These are phyloP conservation scores for Flueggea neowawraea DNA, from an alignment of 441 rosid species.

Conservation along the genomic window DNA sequence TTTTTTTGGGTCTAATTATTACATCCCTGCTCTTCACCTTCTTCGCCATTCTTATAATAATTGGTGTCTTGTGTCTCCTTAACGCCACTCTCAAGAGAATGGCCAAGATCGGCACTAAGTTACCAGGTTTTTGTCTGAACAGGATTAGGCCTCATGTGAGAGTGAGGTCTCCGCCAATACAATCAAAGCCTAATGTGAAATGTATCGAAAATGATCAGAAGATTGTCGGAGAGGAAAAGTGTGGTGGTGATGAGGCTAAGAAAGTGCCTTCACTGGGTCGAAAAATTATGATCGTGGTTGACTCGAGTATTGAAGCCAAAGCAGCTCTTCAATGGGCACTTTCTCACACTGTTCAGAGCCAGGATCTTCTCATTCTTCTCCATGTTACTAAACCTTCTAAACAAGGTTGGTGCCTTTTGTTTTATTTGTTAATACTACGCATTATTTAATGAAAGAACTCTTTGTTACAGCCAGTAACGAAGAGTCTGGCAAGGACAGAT, in stretches of 20 bases:
- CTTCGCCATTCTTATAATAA: not conserved
- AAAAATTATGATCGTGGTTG: constrained; percentile 80
- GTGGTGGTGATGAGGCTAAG: constrained; percentile 1
- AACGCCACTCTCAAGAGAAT: constrained; percentile 15
- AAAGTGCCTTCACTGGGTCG: constrained; percentile 36
- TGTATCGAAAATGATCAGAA: too few relatives aligned
- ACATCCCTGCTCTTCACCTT: not conserved
- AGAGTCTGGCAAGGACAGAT: constrained; percentile 34
- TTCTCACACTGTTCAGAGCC: constrained; percentile 74
- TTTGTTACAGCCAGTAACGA: constrained; percentile 10
- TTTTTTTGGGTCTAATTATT: constrained; percentile 16
- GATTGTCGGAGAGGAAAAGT: constrained; percentile 20
- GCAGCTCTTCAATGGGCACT: constrained; percentile 90
- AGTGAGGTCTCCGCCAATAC: constrained; percentile 67
- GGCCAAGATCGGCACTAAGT: constrained; percentile 48
- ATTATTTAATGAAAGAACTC: too few relatives aligned
- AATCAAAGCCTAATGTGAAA: constrained; percentile 25
- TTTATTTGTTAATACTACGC: not conserved
- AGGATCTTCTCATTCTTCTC: constrained; percentile 67
- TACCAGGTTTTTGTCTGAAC: constrained; percentile 75
- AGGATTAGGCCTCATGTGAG: constrained; percentile 71
- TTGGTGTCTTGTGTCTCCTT: not conserved
- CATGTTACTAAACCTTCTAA: constrained; percentile 50
- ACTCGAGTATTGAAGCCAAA: constrained; percentile 70
- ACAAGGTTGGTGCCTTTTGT: constrained; percentile 35